Conservation (phyloP, 1,139 yeast species). For the Debaryomyces coudertii region DNA sequence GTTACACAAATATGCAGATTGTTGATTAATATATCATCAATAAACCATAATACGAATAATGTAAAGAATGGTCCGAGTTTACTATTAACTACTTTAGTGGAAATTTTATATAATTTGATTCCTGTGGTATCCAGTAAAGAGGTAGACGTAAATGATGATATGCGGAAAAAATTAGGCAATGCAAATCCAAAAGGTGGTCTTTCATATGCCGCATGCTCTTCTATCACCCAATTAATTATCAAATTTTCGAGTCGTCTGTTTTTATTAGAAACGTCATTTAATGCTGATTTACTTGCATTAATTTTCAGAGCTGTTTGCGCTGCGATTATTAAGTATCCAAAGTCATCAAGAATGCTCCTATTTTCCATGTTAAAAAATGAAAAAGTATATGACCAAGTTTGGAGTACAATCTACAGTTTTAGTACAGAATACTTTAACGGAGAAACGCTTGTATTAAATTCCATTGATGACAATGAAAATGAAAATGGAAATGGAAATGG, state of each 20-base stretch:
- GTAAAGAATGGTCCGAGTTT: conserved; percentile 8
- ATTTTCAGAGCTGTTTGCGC: conserved; percentile 57
- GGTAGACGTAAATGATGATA: conserved; percentile 25
- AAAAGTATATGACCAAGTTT: conserved; percentile 35
- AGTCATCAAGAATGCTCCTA: conserved; percentile 56
- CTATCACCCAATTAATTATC: conserved; percentile 56
- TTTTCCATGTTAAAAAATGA: conserved; percentile 57
- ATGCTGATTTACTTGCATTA: conserved; percentile 63
- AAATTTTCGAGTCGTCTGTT: conserved; percentile 47
- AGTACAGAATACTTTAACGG: conserved; percentile 32
- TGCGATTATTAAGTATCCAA: conserved; percentile 51
- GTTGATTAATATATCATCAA: conserved; percentile 13
- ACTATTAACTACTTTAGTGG: conserved; percentile 48
- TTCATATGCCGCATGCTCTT: conserved; percentile 62
- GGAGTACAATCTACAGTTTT: conserved; percentile 36
- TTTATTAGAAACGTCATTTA: conserved; percentile 46
- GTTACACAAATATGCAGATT: conserved; percentile 52
- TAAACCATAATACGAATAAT: conserved; percentile 1
- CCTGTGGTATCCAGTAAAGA: conserved; percentile 41
- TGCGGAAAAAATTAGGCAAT: conserved; percentile 33
- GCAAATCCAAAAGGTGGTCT: conserved; percentile 48
- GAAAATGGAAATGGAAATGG: conserved; percentile 19
- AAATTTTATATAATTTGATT: conserved; percentile 61
- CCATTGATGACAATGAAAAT: conserved; percentile 21
- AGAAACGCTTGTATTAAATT: conserved; percentile 20